Base-by-base conservation (phyloP, 768 basidiomycete species). In the Boletus eberwhitei region DNA sequence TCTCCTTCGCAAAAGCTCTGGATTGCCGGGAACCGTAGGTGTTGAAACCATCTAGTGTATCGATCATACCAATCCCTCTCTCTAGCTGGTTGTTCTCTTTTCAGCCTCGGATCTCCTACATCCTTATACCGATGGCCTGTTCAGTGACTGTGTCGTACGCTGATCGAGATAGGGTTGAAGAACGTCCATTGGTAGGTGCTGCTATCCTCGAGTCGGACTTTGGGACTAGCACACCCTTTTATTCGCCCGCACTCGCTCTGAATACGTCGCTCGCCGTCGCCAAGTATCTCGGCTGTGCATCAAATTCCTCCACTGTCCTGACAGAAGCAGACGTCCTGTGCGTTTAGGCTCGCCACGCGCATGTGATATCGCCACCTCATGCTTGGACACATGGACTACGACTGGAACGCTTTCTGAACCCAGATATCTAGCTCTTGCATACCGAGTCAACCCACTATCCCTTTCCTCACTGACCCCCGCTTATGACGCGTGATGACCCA, bases 201-300 rank as follows among this genome's bases (percentile, higher is more conserved):
- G 55, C 56, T 40, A 44, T 59, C 22, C 47, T 59, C 22, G 58
- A 59, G 47, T 53, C 56, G 5, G 59, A 59, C 36, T 59, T 53
- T 38, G 43, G 56, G n/a, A 53, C 50, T 11, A 52, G 37, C 47
- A 40, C 16, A 12, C 59, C 59, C 14, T 59, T 57, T n/a, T 53
- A 43, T 39, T 60, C 58, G 6, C 59, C 59, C 16, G 35, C 43
- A 16, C 36, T 58, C n/a, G 57, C 48, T 40, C 32, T 60, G 8
- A 54, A 52, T 16, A 60, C 49, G 8, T 56, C 54, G 2, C 45
- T 60, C 22, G 17, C 21, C 29, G 17, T 60, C 11, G 36, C 50
- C 16, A 29, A 56, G 34, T 48, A 55, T 46, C 39, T 61, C 26
- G 38, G 54, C 8, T 61, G 59, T 14, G 47, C 54, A 35, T 48